Conservation (phyloP, 345 rosid species). For the Capsella bursapastoris region DNA sequence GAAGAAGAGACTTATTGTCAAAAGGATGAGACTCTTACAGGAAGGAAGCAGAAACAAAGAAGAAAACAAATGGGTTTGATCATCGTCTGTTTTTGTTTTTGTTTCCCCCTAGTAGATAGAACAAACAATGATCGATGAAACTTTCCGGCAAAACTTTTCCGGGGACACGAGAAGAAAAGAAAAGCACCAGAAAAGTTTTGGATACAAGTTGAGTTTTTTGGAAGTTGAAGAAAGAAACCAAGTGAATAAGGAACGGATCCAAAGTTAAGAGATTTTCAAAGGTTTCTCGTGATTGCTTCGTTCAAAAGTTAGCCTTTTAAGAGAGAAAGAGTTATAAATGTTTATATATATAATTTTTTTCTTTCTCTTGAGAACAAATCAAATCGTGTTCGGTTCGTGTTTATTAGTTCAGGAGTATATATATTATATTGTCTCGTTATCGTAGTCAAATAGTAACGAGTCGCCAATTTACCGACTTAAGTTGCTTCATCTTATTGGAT, state of each 20-base stretch:
- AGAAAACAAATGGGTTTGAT: conserved; percentile 39
- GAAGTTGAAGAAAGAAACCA: conserved; percentile 44
- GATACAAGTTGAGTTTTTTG: conserved; percentile 47
- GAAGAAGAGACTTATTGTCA: conserved; percentile 20
- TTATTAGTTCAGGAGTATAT: neutral
- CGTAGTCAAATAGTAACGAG: conserved; percentile 7
- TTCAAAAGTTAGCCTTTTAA: conserved; percentile 49
- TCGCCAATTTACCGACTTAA: conserved; percentile 22
- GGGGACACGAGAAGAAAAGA: conserved; percentile 42
- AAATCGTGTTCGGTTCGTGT: conserved; percentile 34
- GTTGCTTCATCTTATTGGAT: conserved; percentile 10
- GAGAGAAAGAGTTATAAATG: no score
- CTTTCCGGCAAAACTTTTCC: conserved; percentile 39
- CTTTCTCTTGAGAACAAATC: conserved; percentile 21
- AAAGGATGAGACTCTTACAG: conserved; percentile 39
- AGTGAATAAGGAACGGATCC: conserved; percentile 61
- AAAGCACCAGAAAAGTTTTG: conserved; percentile 44
- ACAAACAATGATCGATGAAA: conserved; percentile 28
- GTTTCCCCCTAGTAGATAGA: conserved; percentile 1
- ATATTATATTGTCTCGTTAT: neutral
- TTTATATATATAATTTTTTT: no score
- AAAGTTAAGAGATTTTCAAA: conserved; percentile 62
- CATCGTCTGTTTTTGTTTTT: conserved; percentile 28
- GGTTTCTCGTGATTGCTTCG: conserved; percentile 85
- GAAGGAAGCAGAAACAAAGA: conserved; percentile 37